Evolutionary conservation across 306 rosid species (phyloP), one percentile per base, ranked within the genome.

Genomic region (Rosa persica): DNA sequence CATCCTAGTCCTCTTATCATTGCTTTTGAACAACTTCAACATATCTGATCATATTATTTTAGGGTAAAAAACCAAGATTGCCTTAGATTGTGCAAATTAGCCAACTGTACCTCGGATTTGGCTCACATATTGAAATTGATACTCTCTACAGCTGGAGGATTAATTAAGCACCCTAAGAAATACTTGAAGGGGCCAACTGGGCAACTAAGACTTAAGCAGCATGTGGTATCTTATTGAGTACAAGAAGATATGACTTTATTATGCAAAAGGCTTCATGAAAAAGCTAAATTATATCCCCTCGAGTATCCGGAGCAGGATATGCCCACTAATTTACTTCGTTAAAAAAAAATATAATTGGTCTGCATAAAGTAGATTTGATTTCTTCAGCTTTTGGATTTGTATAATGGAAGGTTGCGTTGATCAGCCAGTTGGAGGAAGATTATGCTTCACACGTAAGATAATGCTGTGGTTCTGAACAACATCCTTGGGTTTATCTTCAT

Each of bases 381-480:
- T 23, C 40, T 70, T 15, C 6, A 42, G 10, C 43, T 38, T 72
- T 34, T 3, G 16, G 25, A 49, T 17, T 72, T 72, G 38, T 48
- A 72, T 48, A 72, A 72, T 72, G 17, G 58, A 27, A 46, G 27
- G 36, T 69, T 44, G 22, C 55, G 25, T 0, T 46, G 42, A 25
- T 15, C 40, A 70, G 15, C 17, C 57, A 47, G 74, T 54, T 20
- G 67, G 42, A 6, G 25, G 17, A 25, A 44, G 69, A 73, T 36
- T 40, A 43, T 54, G 69, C 40, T 22, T 74, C 22, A 25, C 69
- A 74, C 54, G 51, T 58, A 44, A 42, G 78, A n/a, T 55, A 38
- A 25, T 48, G n/a, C 3, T 51, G 12, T n/a, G 46, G 77, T 25
- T 55, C 67, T 52, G 55, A 74, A 38, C 77, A 25, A 23, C 34